Conservation (phyloP, 2,329 filamentous ascomycete genomes). For the Rasamsonia emersonii region DNA sequence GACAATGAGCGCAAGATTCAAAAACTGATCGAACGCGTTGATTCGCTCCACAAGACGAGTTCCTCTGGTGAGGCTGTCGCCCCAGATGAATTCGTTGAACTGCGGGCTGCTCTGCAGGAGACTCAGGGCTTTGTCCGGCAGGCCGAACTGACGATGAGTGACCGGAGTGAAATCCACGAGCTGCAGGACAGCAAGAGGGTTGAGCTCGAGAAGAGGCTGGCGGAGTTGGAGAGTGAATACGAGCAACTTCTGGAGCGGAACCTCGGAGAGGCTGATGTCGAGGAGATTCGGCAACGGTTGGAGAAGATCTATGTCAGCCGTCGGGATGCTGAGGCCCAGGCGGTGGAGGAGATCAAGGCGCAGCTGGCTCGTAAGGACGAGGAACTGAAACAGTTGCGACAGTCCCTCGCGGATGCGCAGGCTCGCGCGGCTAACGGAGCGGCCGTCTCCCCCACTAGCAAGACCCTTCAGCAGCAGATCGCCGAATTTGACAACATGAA, state of each 20-base stretch:
- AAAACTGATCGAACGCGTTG: conserved; percentile 74
- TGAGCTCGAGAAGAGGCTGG: conserved; percentile 69
- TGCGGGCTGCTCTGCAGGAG: conserved; percentile 73
- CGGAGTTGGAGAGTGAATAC: conserved; percentile 70
- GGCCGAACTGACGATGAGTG: conserved; percentile 77
- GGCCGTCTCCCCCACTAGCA: conserved; percentile 59
- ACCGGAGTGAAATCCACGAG: conserved; percentile 55
- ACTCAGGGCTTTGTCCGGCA: conserved; percentile 89
- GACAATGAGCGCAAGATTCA: conserved; percentile 83
- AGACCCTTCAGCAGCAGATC: conserved; percentile 95
- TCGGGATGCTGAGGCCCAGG: conserved; percentile 62
- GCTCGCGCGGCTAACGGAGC: conserved; percentile 41
- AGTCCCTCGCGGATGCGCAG: conserved; percentile 65
- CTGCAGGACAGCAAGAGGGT: conserved; percentile 56
- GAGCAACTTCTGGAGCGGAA: conserved; percentile 74
- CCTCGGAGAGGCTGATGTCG: conserved; percentile 66
- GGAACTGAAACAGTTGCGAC: conserved; percentile 73
- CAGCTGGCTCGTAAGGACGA: conserved; percentile 69
- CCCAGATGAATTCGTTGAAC: conserved; percentile 67
- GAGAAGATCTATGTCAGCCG: conserved; percentile 69
- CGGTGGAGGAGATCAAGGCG: conserved; percentile 66
- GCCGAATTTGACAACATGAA: conserved; percentile 99
- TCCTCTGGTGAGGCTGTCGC: conserved; percentile 69
- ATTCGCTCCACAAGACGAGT: conserved; percentile 68
- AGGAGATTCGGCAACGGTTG: conserved; percentile 73